A percentile compares a stretch with the other conserved stretches of the same genome.
Evolutionary conservation across 2,329 filamentous ascomycete species (phyloP).

Genomic region (Golovinomyces cichoracearum): DNA sequence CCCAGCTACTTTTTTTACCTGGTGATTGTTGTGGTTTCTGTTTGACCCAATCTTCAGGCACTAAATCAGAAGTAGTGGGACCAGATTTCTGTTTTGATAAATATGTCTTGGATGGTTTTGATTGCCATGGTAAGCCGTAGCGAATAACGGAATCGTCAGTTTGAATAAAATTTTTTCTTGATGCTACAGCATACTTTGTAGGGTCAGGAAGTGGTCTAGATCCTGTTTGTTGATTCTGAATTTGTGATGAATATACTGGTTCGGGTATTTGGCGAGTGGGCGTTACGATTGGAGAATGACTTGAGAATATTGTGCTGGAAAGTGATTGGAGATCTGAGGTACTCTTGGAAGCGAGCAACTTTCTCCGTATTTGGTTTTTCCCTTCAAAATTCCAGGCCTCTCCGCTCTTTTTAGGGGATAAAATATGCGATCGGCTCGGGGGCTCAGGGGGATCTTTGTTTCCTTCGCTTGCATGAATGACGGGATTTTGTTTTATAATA

Average conservation of each 20-base stretch:
- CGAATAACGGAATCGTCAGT: slow-evolving; percentile 24
- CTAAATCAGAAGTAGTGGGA: slow-evolving; percentile 21
- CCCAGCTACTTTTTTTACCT: slow-evolving; percentile 27
- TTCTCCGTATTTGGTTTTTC: slow-evolving; percentile 24
- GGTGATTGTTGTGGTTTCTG: slow-evolving; percentile 17
- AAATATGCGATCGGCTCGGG: slow-evolving; percentile 10
- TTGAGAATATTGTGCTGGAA: neutral
- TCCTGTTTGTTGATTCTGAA: slow-evolving; percentile 14
- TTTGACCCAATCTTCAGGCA: slow-evolving; percentile 24
- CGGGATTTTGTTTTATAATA: neutral
- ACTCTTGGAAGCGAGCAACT: slow-evolving; percentile 14
- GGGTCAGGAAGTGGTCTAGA: slow-evolving; percentile 18
- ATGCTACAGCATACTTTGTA: slow-evolving; percentile 8
- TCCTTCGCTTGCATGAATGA: slow-evolving; percentile 9
- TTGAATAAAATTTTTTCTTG: slow-evolving; percentile 15
- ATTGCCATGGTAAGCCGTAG: slow-evolving; percentile 20
- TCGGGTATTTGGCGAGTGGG: slow-evolving; percentile 13
- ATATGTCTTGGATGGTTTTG: slow-evolving; percentile 14
- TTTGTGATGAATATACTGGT: slow-evolving; percentile 6
- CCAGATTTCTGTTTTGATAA: slow-evolving; percentile 18
- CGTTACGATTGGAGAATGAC: neutral
- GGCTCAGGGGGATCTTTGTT: slow-evolving; percentile 5
- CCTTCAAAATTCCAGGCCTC: slow-evolving; percentile 25
- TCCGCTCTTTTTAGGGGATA: slow-evolving; percentile 15
- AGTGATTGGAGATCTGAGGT: neutral